These are phyloP conservation scores for Aspergillus nanangensis DNA, from an alignment of 495 filamentous ascomycete species.

Conservation along the genomic window DNA sequence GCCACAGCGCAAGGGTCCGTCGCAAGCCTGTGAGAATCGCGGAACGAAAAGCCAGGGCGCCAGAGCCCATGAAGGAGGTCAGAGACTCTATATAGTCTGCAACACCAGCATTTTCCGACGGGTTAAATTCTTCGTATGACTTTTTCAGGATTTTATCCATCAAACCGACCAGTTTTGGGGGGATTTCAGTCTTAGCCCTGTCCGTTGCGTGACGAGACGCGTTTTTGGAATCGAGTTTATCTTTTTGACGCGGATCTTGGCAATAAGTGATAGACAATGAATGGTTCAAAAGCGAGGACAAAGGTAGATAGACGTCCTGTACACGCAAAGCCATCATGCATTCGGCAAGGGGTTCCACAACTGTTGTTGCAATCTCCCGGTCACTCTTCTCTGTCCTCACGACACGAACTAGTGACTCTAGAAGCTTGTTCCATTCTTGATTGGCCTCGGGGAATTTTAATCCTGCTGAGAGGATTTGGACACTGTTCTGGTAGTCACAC, in stretches of 20 bases:
- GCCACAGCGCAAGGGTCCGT: conserved; percentile 23
- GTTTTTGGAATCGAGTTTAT: background rate
- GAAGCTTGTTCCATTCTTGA: conserved; percentile 57
- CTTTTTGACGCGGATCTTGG: too few species aligned
- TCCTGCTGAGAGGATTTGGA: conserved; percentile 62
- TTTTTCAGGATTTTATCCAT: conserved; percentile 20
- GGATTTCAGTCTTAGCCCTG: conserved; percentile 8
- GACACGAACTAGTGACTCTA: conserved; percentile 52
- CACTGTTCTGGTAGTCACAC: conserved; percentile 64
- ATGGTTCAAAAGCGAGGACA: conserved; percentile 30
- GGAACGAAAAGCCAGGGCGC: conserved; percentile 23
- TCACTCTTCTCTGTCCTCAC: conserved; percentile 64
- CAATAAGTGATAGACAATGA: conserved; percentile 30
- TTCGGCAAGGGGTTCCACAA: conserved; percentile 70
- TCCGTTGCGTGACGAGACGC: background rate
- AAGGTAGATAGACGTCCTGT: conserved; percentile 21
- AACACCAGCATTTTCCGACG: conserved; percentile 17
- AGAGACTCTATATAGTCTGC: conserved; percentile 37
- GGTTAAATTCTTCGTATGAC: conserved; percentile 27
- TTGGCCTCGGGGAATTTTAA: conserved; percentile 39
- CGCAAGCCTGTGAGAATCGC: conserved; percentile 31
- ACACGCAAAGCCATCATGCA: conserved; percentile 18
- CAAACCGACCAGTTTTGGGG: conserved; percentile 25
- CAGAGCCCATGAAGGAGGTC: conserved; percentile 35
- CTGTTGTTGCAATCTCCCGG: conserved; percentile 51